phyloP scores from a whole-genome alignment of 768 basidiomycete species.

The Lentinula aciculospora region DNA sequence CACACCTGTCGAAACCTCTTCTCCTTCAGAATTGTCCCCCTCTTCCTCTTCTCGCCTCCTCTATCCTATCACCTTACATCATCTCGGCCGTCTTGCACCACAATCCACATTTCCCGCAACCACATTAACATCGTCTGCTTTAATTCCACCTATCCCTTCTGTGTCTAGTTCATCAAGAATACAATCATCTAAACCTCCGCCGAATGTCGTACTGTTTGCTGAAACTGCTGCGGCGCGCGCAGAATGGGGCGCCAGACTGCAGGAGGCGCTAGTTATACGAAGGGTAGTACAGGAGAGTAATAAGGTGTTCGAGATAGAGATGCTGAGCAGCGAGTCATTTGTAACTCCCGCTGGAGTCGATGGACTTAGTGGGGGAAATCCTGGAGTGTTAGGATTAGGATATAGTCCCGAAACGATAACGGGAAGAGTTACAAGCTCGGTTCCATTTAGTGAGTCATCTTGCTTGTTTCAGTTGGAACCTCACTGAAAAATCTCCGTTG shows the following conservation, averaged over 20 bases:
- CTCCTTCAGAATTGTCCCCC: conserved; percentile 2
- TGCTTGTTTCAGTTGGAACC: not conserved
- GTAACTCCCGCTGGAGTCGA: conserved; percentile 61
- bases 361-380: conserved; percentile 13
- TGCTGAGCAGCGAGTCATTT: conserved; percentile 86
- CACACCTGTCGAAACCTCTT: conserved; percentile 3
- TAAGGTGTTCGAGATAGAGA: conserved; percentile 91
- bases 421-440: conserved; percentile 91
- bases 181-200: conserved; percentile 48
- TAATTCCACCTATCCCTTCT: conserved; percentile 75
- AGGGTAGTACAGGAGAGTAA: conserved; percentile 88
- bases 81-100: conserved; percentile 60
- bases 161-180: conserved; percentile 82
- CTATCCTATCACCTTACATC: conserved; percentile 84
- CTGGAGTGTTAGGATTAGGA: conserved; percentile 33
- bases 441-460: conserved; percentile 74
- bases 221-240: conserved; percentile 68
- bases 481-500: not conserved
- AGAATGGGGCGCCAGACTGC: conserved; percentile 88
- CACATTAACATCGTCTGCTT: too few species aligned
- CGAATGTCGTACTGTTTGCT: conserved; percentile 77
- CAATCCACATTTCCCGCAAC: not conserved
- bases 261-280: conserved; percentile 82
- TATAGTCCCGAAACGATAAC: conserved; percentile 76
- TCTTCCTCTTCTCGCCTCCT: conserved; percentile 63